Evolutionary conservation across 257 asterid genomes (phyloP).

Genomic region (Henckelia pumila): DNA sequence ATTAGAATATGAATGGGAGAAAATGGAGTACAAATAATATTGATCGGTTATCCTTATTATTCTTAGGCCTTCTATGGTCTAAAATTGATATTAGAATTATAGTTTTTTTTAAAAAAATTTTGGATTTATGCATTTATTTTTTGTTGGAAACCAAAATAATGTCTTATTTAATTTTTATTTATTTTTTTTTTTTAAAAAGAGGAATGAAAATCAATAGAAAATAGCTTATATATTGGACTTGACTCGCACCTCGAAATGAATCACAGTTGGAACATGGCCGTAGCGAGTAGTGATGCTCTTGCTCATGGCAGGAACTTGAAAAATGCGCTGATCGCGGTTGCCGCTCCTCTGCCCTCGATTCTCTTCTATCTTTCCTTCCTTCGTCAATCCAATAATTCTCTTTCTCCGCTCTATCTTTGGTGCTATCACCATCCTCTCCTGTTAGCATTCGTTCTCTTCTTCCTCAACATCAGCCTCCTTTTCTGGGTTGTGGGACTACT

Average conservation of each 20-base stretch:
- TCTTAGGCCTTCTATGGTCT: no score
- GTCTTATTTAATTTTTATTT: no score
- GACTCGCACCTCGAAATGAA: neutral
- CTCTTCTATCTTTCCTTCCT: constrained; percentile 76
- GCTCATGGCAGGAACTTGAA: constrained; percentile 32
- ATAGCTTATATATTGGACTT: constrained; percentile 26
- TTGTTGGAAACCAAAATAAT: no score
- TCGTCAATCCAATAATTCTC: constrained; percentile 35
- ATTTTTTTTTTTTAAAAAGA: no score
- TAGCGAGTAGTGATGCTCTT: neutral
- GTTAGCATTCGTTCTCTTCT: constrained; percentile 63
- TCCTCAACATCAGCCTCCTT: constrained; percentile 70
- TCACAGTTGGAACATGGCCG: constrained; percentile 31
- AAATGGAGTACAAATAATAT: no score
- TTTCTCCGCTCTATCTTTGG: constrained; percentile 60
- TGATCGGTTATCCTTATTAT: no score
- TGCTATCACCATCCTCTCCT: constrained; percentile 73
- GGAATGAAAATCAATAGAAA: no score
- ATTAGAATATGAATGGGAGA: no score
- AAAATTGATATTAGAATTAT: no score
- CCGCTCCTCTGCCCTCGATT: constrained; percentile 77
- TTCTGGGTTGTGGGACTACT: constrained; percentile 74
- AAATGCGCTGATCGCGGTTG: constrained; percentile 53
- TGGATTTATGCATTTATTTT: no score
- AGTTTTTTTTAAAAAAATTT: no score